These are phyloP conservation scores for Pseudogymnoascus sp. DNA, from an alignment of 2,329 filamentous ascomycete genomes.

Conservation along the genomic window DNA sequence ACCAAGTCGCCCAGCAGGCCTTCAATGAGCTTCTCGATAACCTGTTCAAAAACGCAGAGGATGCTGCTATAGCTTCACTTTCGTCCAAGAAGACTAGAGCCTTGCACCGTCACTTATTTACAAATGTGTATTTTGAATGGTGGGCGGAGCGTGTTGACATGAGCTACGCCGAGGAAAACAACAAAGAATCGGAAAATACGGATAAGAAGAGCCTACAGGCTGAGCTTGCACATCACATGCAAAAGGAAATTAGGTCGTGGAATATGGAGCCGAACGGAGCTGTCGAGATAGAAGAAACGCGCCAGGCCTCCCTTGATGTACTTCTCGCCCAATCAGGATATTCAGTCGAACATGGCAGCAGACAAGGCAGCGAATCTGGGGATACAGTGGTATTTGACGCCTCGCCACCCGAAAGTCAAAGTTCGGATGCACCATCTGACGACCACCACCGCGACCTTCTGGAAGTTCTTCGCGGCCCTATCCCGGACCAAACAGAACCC, in stretches of 20 bases:
- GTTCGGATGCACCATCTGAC: not conserved
- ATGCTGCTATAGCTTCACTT: conserved; percentile 59
- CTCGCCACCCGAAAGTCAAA: not conserved
- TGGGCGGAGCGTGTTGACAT: conserved; percentile 20
- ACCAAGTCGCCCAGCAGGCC: conserved; percentile 83
- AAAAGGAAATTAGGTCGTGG: not conserved
- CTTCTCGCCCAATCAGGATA: conserved; percentile 25
- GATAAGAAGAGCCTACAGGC: not conserved
- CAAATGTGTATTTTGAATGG: conserved; percentile 33
- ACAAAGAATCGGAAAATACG: not conserved
- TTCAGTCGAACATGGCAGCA: conserved; percentile 16
- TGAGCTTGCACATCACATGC: not conserved
- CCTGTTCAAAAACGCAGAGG: conserved; percentile 74
- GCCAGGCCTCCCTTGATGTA: conserved; percentile 23
- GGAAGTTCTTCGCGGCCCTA: conserved; percentile 11
- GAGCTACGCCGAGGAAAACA: not conserved
- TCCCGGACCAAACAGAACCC: not conserved
- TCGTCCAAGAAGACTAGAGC: conserved; percentile 54
- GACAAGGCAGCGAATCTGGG: not conserved
- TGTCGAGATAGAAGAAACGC: conserved; percentile 25
- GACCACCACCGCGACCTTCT: not conserved
- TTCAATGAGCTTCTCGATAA: conserved; percentile 87
- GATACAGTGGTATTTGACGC: not conserved
- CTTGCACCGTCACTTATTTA: conserved; percentile 43
- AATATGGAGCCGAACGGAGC: conserved; percentile 18